Evolutionary conservation across 352 stramenopile genomes (phyloP).

Genomic region (Phytopythium ostracodes): DNA sequence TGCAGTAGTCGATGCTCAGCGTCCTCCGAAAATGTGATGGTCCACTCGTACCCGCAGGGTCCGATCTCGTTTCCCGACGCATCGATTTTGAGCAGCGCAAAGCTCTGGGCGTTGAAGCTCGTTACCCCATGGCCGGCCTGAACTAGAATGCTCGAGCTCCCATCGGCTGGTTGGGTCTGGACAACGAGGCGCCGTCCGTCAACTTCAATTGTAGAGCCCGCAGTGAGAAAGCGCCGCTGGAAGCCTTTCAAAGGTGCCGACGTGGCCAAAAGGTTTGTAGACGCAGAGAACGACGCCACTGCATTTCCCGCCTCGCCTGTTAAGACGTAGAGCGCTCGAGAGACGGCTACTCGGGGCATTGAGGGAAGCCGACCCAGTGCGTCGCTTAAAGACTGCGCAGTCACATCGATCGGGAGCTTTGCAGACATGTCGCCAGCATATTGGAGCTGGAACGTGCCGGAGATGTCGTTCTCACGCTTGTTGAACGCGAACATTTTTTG

Average conservation of each 20-base stretch:
- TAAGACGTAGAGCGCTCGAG: slow-evolving; percentile 44
- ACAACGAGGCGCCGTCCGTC: slow-evolving; percentile 33
- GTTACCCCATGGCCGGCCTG: slow-evolving; percentile 24
- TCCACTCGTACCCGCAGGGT: slow-evolving; percentile 63
- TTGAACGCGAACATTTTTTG: slow-evolving; percentile 54
- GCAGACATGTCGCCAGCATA: slow-evolving; percentile 50
- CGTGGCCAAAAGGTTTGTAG: slow-evolving; percentile 38
- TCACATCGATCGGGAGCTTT: slow-evolving; percentile 50
- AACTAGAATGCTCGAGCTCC: slow-evolving; percentile 39
- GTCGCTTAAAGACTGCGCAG: slow-evolving; percentile 23
- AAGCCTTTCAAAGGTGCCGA: slow-evolving; percentile 20
- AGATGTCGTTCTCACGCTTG: slow-evolving; percentile 42
- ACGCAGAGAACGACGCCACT: slow-evolving; percentile 30
- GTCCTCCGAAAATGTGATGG: slow-evolving; percentile 48
- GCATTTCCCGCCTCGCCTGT: slow-evolving; percentile 25
- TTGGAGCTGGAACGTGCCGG: slow-evolving; percentile 60
- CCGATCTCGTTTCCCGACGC: slow-evolving; percentile 28
- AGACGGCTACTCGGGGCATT: slow-evolving; percentile 45
- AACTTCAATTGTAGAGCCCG: slow-evolving; percentile 34
- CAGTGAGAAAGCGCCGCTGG: slow-evolving; percentile 33
- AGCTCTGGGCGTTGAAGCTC: slow-evolving; percentile 22
- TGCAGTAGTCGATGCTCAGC: slow-evolving; percentile 15
- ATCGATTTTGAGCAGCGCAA: slow-evolving; percentile 38
- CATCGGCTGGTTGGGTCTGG: slow-evolving; percentile 28
- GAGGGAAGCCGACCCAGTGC: slow-evolving; percentile 41